Conservation (phyloP, 176 grass and related monocot genomes). For the Sorghum bicolor region Sorghum_bicolor_NCBIv3 NC_012878.2:58200001-58200500, state of each 20-base stretch:
- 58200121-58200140: conserved; percentile 59
- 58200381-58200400: conserved; percentile 5
- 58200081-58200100: neutral
- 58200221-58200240: conserved; percentile 81
- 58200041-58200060: conserved; percentile 59
- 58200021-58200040: conserved; percentile 74
- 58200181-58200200: conserved; percentile 87
- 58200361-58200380: neutral
- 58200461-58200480: neutral
- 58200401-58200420: neutral
- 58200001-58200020: conserved; percentile 99
- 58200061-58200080: conserved; percentile 16
- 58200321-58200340: neutral
- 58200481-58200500: neutral
- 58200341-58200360: neutral
- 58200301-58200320: neutral
- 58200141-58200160: conserved; percentile 71
- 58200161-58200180: conserved; percentile 97
- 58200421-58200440: neutral
- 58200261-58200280: conserved; percentile 55
- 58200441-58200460: neutral
- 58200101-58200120: neutral
- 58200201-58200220: conserved; percentile 98
- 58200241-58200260: conserved; percentile 93
- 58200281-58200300: conserved; percentile 10